Percentiles rank a stretch among this genome's conserved stretches.
These are phyloP conservation scores for Mytilinidion resinicola DNA, from an alignment of 495 filamentous ascomycete genomes.

Conservation along the genomic window DNA sequence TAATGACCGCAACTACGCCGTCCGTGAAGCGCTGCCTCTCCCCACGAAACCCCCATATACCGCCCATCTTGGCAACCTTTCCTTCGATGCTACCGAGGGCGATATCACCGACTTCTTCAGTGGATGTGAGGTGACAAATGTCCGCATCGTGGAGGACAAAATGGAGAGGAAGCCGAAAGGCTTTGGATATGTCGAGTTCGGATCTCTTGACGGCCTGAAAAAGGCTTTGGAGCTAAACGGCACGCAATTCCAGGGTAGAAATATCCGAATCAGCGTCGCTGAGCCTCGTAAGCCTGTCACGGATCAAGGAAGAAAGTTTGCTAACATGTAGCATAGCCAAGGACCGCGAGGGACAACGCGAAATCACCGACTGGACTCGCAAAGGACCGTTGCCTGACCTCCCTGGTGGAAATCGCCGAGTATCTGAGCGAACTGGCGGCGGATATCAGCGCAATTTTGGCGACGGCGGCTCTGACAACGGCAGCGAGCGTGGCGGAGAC, in stretches of 20 bases:
- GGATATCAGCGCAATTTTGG: conserved; percentile 35
- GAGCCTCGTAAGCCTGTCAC: conserved; percentile 63
- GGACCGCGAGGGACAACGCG: conserved; percentile 58
- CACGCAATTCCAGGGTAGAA: conserved; percentile 72
- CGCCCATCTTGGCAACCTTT: conserved; percentile 91
- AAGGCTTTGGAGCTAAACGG: conserved; percentile 79
- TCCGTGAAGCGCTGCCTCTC: conserved; percentile 76
- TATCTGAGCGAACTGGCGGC: conserved; percentile 38
- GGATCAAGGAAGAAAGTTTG: conserved; percentile 10
- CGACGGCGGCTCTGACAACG: conserved; percentile 40
- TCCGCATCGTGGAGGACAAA: conserved; percentile 94
- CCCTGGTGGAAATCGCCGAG: conserved; percentile 45
- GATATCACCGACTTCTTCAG: conserved; percentile 80
- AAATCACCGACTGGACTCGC: conserved; percentile 77
- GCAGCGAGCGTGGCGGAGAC: conserved; percentile 44
- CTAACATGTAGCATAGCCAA: conserved; percentile 56
- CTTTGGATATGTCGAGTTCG: conserved; percentile 96
- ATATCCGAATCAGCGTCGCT: conserved; percentile 79
- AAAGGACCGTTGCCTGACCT: conserved; percentile 80
- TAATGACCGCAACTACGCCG: conserved; percentile 22
- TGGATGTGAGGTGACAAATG: conserved; percentile 75
- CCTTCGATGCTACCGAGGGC: conserved; percentile 78
- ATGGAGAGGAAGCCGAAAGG: conserved; percentile 88
- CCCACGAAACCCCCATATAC: conserved; percentile 90
- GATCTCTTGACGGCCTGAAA: conserved; percentile 79